phyloP scores from a whole-genome alignment of 2,329 filamentous ascomycete species.

The Fusarium azukiicola region DNA sequence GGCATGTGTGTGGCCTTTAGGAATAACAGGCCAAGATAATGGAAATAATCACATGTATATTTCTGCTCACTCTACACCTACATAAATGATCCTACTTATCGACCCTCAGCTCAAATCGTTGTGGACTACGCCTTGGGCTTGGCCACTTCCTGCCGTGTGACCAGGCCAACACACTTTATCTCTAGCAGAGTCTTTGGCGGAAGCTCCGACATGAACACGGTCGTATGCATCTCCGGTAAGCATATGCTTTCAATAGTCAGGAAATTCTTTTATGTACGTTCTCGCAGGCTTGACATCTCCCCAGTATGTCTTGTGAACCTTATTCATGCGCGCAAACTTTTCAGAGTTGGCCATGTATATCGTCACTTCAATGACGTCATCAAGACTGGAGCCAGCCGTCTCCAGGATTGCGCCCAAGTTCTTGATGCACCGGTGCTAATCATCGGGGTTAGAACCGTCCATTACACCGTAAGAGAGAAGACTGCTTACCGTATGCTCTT shows the following conservation, averaged over 20 bases:
- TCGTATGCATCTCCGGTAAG: not conserved
- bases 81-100: not conserved
- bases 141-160: not conserved
- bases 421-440: not conserved
- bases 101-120: no score
- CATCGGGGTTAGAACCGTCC: not conserved
- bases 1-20: no score
- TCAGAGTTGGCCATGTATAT: constrained; percentile 1
- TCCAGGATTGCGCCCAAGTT: not conserved
- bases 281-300: not conserved
- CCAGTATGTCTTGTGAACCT: constrained; percentile 13
- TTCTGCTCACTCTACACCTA: not conserved
- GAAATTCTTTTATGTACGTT: not conserved
- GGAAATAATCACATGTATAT: not conserved
- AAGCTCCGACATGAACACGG: not conserved
- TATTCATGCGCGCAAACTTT: not conserved
- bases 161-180: constrained; percentile 9
- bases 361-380: not conserved
- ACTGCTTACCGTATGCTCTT: not conserved
- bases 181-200: not conserved
- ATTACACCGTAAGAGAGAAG: not conserved
- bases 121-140: not conserved
- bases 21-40: no score
- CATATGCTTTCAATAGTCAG: no score
- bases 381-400: not conserved